phyloP scores from a whole-genome alignment of 2,329 filamentous ascomycete species.

The Penicillium sumatraense region DNA sequence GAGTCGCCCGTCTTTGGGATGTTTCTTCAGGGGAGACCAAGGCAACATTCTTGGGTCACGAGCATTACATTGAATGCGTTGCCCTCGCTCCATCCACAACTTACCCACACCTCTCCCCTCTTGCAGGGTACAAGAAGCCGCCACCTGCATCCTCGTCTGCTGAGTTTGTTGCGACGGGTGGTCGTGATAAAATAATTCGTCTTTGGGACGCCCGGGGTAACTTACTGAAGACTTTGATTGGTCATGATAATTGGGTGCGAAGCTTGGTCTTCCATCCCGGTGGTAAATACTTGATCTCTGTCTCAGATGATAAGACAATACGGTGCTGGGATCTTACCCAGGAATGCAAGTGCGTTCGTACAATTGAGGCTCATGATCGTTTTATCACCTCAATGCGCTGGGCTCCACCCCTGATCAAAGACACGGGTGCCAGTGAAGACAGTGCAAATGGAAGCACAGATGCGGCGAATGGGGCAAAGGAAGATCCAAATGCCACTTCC shows the following conservation, averaged over 20 bases:
- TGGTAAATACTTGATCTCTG: constrained; percentile 85
- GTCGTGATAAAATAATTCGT: constrained; percentile 86
- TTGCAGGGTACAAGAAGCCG: constrained; percentile 83
- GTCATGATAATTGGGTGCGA: constrained; percentile 94
- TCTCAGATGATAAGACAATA: constrained; percentile 87
- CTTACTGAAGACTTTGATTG: constrained; percentile 79
- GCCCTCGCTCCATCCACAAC: constrained; percentile 79
- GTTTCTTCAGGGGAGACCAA: constrained; percentile 75
- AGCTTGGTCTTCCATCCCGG: constrained; percentile 87
- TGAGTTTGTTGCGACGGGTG: constrained; percentile 88
- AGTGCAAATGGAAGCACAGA: constrained; percentile 21
- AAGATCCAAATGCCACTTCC: constrained; percentile 34
- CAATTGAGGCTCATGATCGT: constrained; percentile 74
- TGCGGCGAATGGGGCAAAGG: constrained; percentile 23
- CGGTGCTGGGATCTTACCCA: constrained; percentile 93
- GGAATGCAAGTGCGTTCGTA: constrained; percentile 87
- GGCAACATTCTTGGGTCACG: constrained; percentile 80
- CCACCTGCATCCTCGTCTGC: constrained; percentile 74
- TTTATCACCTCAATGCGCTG: constrained; percentile 87
- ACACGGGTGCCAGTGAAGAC: constrained; percentile 18
- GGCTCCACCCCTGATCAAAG: constrained; percentile 60
- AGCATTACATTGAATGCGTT: constrained; percentile 85
- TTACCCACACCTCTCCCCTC: constrained; percentile 74
- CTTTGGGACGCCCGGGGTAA: constrained; percentile 87
- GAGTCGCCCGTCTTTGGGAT: constrained; percentile 84